phyloP scores from a whole-genome alignment of 179 eudicot species.

The Beta corolliflora region DNA sequence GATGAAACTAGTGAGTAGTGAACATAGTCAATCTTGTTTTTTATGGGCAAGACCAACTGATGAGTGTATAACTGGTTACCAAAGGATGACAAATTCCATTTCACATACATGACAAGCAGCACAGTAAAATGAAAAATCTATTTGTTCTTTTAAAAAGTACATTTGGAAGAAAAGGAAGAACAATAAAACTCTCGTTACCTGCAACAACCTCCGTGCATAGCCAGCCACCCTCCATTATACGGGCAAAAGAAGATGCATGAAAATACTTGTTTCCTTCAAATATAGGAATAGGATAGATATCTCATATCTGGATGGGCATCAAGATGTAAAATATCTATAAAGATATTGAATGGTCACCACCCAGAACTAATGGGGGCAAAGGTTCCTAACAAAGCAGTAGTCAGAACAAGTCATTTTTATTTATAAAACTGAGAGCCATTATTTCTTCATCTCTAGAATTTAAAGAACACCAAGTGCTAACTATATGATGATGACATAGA shows the following conservation, averaged over 20 bases:
- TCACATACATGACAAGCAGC: neutral
- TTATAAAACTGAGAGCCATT: neutral
- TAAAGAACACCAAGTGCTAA: neutral
- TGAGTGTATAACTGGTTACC: neutral
- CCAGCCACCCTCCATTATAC: slow-evolving; percentile 45
- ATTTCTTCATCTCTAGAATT: neutral
- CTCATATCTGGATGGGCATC: slow-evolving; percentile 99
- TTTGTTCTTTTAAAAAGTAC: neutral
- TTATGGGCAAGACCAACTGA: neutral
- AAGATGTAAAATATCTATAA: slow-evolving; percentile 85
- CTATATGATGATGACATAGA: slow-evolving; percentile 1
- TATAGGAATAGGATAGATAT: slow-evolving; percentile 72
- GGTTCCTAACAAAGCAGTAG: slow-evolving; percentile 59
- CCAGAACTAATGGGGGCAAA: slow-evolving; percentile 84
- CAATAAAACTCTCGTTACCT: slow-evolving; percentile 43
- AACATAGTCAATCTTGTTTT: neutral
- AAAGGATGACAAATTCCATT: too few relatives aligned
- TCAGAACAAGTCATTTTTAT: neutral
- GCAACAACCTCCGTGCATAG: slow-evolving; percentile 86
- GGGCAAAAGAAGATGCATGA: slow-evolving; percentile 52
- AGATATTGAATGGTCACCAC: slow-evolving; percentile 98
- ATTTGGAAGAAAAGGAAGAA: neutral
- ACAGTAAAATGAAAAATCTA: neutral
- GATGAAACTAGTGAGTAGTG: neutral
- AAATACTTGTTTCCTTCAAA: slow-evolving; percentile 96